Evolutionary conservation across 805 yeast genomes (phyloP), one percentile per base, ranked within the genome.

Genomic region (Yarrowia sp.): DNA sequence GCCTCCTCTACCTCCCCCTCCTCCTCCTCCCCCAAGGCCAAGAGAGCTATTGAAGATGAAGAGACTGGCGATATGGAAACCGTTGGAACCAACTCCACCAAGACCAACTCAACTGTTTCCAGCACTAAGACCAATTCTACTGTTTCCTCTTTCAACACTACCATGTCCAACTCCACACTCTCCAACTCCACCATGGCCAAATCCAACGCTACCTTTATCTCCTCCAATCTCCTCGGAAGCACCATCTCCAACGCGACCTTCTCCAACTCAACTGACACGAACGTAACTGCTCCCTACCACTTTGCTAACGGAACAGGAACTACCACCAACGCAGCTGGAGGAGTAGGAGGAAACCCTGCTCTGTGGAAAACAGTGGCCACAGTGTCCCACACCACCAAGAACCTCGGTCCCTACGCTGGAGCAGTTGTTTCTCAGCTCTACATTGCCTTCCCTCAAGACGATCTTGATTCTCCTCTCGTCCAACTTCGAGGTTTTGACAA

Each of bases 401-500:
- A 84, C 67, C 78, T 75, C 28, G 88, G 88, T 0, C 73, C 75
- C 8, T 70, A 71, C 24, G 72, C 72, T n/a, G 87, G 86, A 0
- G 79, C 79, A 1, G 79, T 77, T 65, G 86, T 82, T 24, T 80
- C 81, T 8, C 86, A 84, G 70, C 71, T 84, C 59, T 84, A 83
- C 70, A 74, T 84, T 65, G 84, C 82, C 65, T 79, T 80, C 64
- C 72, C 71, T 8, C 48, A 70, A 17, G 75, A 77, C 65, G 76
- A 77, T 65, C 75, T 78, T 11, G 76, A 78, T 12, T 79, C 86
- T 24, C 85, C 88, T n/a, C 80, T 81, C 1, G 77, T 79, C 65
- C 79, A 80, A 22, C 76, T 85, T 61, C 76, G 87, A 68, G 88
- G 88, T 0, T 82, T 83, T 68, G 87, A 84, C 46, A 85, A 85